Evolutionary conservation across 306 rosid genomes (phyloP), one percentile per base, ranked within the genome.

Genomic region (Cajanus cajan): DNA sequence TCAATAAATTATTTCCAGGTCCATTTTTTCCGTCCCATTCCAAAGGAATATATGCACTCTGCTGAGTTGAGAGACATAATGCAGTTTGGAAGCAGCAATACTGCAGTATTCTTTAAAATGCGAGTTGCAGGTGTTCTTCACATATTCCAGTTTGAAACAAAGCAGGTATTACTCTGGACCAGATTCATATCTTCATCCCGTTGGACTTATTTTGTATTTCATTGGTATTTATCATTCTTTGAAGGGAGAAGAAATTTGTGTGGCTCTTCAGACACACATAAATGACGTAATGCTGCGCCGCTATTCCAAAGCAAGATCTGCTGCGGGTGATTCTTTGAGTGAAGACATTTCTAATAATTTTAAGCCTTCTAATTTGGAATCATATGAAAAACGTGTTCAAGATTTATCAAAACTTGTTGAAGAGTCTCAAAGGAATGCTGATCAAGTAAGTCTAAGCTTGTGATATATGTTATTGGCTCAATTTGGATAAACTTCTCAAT

Each of bases 231-330:
- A 40, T 69, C 52, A n/a, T 52, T 82, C 69, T 51, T 45, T 82
- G 68, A 68, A 94, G 98, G 98, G 98, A 74, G 98, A 94, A 87
- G 98, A 92, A 90, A 92, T 94, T 76, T 94, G 98, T 84, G 97
- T 90, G 62, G 97, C 97, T 82, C 96, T 94, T 67, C 98, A 94
- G 70, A 94, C 97, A 10, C 98, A 94, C 77, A 94, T 94, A 87
- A 94, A 94, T 71, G 97, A 94, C 50, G 96, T 94, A 73, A 92
- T 94, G 97, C 78, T 94, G 80, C 90, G 96, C 31, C 90, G 98
- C 16, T 92, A 92, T 85, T 92, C 98, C 47, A 94, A 90, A 86
- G 89, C 93, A 50, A 83, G 91, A 41, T 78, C 94, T 73, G 54
- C 90, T 83, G 82, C 85, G 50, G 73, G 71, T 51, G 88, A 81